Base-by-base conservation (phyloP, 208 protist genomes). In the Leishmania tarentolae region DNA sequence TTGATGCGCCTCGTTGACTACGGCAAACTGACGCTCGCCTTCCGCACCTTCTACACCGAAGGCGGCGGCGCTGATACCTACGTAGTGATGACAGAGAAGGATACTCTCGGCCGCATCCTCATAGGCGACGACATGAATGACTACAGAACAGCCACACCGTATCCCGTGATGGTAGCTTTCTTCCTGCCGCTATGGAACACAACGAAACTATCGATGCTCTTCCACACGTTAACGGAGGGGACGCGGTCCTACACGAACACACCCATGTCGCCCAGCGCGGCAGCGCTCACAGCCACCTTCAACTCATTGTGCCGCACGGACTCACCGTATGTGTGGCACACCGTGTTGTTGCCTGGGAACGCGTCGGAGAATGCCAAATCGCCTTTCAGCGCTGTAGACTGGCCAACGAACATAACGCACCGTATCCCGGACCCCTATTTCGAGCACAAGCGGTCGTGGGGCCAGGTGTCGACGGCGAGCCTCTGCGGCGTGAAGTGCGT, bases 401-500 rank as follows among this genome's bases (percentile, higher is more conserved):
- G 76, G 68, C 69, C 65, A 7, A 4, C 0, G 1, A 79, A 42
- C 47, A 86, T 75, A 40, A 61, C 37, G 6, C 69, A 83, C 61
- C 37, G 3, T 2, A 86, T 94, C 13, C 89, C 92, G 8, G 35
- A 3, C 8, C 85, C 91, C 9, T 79, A 82, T 69, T 44, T 91
- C 31, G 79, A 88, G 84, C 83, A 83, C 69, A 65, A 77, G 42
- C 82, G 86, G 8, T 9, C 85, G 3, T 92, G 88, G 88, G 84
- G 90, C 21, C 78, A 90, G 68, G 70, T 90, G 68, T 92, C 89
- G 17, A 83, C 52, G 65, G 76, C 88, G 19, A 65, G 74, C 13
- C 70, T 93, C 42, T 97, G 94, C 83, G 86, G 90, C 61, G 86
- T 91, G 69, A 52, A 93, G 46, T 97, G 94, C 85, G 78, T 65